A percentile compares a stretch with the other conserved stretches of the same genome.
Conservation (phyloP, 345 rosid species). For the Hibiscus mutabilis region DNA sequence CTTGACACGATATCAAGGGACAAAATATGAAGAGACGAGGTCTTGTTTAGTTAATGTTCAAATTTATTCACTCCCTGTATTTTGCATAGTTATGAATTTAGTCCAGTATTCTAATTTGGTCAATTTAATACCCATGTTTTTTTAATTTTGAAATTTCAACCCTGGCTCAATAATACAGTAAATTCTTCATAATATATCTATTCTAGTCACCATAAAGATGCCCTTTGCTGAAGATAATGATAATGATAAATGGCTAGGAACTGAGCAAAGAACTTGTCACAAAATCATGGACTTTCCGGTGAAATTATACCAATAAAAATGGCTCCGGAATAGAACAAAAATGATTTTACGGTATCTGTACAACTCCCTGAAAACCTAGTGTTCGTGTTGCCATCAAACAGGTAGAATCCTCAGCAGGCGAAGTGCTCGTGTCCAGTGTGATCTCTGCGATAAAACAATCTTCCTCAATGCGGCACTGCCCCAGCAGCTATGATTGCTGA, state of each 20-base stretch:
- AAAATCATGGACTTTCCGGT: not conserved
- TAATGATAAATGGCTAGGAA: too few relatives aligned
- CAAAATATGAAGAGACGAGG: not conserved
- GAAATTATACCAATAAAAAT: not conserved
- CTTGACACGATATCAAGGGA: not conserved
- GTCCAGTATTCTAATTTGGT: too few relatives aligned
- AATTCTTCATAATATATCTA: too few relatives aligned
- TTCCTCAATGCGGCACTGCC: slow-evolving; percentile 68
- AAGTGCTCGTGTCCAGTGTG: slow-evolving; percentile 73
- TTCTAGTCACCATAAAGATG: too few relatives aligned
- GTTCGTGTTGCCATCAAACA: slow-evolving; percentile 17
- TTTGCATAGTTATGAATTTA: too few relatives aligned
- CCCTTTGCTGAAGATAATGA: too few relatives aligned
- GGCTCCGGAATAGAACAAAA: slow-evolving; percentile 4
- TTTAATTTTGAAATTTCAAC: too few relatives aligned
- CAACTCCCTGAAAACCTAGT: not conserved
- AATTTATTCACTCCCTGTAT: too few relatives aligned
- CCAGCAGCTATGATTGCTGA: slow-evolving; percentile 60
- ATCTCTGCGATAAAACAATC: slow-evolving; percentile 55
- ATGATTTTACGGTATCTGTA: not conserved
- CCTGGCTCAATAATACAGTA: not conserved
- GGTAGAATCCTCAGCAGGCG: slow-evolving; percentile 62
- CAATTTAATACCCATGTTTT: too few relatives aligned
- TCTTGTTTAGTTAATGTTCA: too few relatives aligned
- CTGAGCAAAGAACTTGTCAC: not conserved